These are phyloP conservation scores for Monosporascus ibericus DNA, from an alignment of 2,329 filamentous ascomycete genomes.

Conservation along the genomic window DNA sequence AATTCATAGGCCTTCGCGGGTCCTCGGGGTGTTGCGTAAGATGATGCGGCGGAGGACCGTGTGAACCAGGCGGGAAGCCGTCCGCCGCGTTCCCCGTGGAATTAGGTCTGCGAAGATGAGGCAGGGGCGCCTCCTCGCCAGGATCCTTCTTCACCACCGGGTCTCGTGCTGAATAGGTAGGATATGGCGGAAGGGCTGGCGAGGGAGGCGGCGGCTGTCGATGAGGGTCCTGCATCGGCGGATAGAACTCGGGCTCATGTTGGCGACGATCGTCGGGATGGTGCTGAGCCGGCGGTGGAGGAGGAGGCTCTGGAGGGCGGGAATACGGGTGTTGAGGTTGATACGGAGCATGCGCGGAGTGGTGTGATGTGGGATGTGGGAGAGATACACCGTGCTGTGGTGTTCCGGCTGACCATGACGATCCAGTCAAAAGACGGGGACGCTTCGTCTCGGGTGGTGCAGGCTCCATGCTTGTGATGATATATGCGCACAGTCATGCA, in stretches of 20 bases:
- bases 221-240: constrained; percentile 49
- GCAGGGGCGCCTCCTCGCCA: constrained; percentile 36
- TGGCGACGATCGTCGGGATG: constrained; percentile 50
- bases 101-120: constrained; percentile 43
- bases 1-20: constrained; percentile 46
- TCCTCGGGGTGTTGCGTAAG: constrained; percentile 36
- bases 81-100: constrained; percentile 40
- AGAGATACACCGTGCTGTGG: constrained; percentile 41
- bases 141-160: constrained; percentile 52
- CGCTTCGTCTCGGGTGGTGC: constrained; percentile 54
- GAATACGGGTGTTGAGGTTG: constrained; percentile 30
- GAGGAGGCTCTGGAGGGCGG: constrained; percentile 30
- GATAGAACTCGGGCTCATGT: constrained; percentile 49
- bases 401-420: constrained; percentile 34
- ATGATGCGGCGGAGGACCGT: constrained; percentile 28
- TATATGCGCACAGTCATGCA: constrained; percentile 31
- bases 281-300: constrained; percentile 34
- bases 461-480: constrained; percentile 52
- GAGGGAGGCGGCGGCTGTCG: constrained; percentile 37
- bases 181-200: constrained; percentile 38
- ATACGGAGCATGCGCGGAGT: constrained; percentile 31
- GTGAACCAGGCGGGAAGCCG: constrained; percentile 28
- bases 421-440: constrained; percentile 44
- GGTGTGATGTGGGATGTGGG: constrained; percentile 38
- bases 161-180: constrained; percentile 42